phyloP scores from a whole-genome alignment of 495 filamentous ascomycete species.

The Trichoderma virens region DNA sequence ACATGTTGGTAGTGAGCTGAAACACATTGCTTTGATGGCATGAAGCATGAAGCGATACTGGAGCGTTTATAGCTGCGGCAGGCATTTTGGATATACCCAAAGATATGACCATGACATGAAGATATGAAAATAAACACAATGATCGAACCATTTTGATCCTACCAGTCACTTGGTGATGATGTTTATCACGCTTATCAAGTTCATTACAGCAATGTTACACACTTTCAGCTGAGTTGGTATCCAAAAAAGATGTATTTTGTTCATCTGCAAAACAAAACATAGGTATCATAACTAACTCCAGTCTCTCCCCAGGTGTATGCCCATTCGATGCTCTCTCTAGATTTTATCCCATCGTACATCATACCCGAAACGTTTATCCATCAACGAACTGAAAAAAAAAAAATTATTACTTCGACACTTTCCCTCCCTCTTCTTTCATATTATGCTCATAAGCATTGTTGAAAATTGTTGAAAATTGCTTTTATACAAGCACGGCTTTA shows the following conservation, averaged over 20 bases:
- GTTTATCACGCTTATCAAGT: neutral
- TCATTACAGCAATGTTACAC: neutral
- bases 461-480: neutral
- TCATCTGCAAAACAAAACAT: neutral
- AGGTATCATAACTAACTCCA: conserved; percentile 2
- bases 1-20: conserved; percentile 25
- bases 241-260: neutral
- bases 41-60: conserved; percentile 10
- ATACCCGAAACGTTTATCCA: neutral
- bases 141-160: neutral
- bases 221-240: neutral
- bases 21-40: conserved; percentile 37
- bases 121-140: neutral
- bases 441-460: neutral
- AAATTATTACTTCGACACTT: neutral
- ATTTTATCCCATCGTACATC: neutral
- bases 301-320: neutral
- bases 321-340: neutral
- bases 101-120: neutral
- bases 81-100: neutral
- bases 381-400: neutral
- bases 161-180: neutral
- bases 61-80: neutral
- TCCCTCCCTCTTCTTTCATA: neutral
- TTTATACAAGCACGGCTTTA: neutral